These are phyloP conservation scores for Lecanicillium sp. DNA, from an alignment of 2,329 filamentous ascomycete species.

Conservation along the genomic window DNA sequence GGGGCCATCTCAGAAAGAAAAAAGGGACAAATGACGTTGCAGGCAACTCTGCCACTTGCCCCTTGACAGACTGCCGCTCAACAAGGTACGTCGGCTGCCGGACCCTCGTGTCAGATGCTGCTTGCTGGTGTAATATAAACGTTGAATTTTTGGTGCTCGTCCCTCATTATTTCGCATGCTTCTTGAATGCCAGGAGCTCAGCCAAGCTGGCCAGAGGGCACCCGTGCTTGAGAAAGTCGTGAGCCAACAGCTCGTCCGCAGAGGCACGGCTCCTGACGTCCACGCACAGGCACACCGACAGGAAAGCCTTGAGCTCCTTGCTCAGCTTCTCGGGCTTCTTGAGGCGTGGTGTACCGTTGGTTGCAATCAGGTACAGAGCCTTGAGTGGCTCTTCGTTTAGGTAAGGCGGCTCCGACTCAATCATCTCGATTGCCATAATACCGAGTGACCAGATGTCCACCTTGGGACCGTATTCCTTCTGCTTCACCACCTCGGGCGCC, in stretches of 20 bases:
- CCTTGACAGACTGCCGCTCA: too few relatives aligned
- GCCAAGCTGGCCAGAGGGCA: slow-evolving; percentile 77
- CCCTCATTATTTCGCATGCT: slow-evolving; percentile 59
- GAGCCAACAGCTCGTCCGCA: slow-evolving; percentile 77
- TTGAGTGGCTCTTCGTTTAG: slow-evolving; percentile 97
- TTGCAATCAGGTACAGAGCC: slow-evolving; percentile 94
- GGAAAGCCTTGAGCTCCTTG: slow-evolving; percentile 95
- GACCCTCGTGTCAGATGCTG: too few relatives aligned
- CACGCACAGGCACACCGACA: slow-evolving; percentile 92
- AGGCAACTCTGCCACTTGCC: too few relatives aligned
- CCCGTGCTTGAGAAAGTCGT: slow-evolving; percentile 91
- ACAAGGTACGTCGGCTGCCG: too few relatives aligned
- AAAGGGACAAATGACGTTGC: too few relatives aligned
- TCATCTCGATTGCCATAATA: slow-evolving; percentile 99
- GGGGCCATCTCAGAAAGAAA: too few relatives aligned
- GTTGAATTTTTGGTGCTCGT: too few relatives aligned
- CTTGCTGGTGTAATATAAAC: too few relatives aligned
- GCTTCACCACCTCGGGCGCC: slow-evolving; percentile 98
- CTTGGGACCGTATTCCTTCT: slow-evolving; percentile 97
- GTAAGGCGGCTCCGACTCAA: slow-evolving; percentile 95
- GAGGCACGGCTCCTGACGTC: slow-evolving; percentile 93
- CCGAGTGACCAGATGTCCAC: slow-evolving; percentile 98
- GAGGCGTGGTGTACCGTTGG: slow-evolving; percentile 89
- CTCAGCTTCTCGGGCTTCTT: slow-evolving; percentile 98
- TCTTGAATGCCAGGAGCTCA: slow-evolving; percentile 83